phyloP scores from a whole-genome alignment of 805 yeast genomes.

The Candida berthetii region DNA sequence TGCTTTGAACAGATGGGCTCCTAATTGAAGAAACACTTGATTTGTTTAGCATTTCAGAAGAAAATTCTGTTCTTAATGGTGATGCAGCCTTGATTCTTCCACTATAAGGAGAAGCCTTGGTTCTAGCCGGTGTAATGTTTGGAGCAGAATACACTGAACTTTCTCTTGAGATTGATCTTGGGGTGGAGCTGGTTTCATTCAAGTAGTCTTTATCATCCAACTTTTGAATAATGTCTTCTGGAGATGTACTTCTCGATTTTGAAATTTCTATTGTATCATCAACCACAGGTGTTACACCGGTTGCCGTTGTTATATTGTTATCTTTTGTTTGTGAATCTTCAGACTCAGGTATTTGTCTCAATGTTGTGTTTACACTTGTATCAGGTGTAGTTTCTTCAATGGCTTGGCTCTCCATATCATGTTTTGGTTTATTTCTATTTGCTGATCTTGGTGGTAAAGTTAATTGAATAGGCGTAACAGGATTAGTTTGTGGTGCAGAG shows the following conservation, averaged over 20 bases:
- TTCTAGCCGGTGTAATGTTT: background rate
- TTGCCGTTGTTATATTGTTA: background rate
- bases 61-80: constrained; percentile 1
- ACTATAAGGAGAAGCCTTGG: constrained; percentile 1
- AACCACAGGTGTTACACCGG: background rate
- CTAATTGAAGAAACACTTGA: background rate
- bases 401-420: background rate
- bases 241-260: background rate
- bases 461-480: constrained; percentile 2
- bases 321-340: too few species aligned
- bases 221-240: background rate
- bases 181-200: background rate
- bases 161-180: background rate
- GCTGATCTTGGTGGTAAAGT: constrained; percentile 33
- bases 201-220: background rate
- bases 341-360: background rate
- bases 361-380: background rate
- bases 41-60: background rate
- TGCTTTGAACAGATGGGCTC: background rate
- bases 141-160: constrained; percentile 1
- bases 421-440: constrained; percentile 19
- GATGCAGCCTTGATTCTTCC: constrained; percentile 12
- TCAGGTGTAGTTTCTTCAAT: background rate
- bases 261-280: too few species aligned
- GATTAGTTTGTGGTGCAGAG: background rate